phyloP scores from a whole-genome alignment of 257 asterid species.

The Solanum rostratum region DNA sequence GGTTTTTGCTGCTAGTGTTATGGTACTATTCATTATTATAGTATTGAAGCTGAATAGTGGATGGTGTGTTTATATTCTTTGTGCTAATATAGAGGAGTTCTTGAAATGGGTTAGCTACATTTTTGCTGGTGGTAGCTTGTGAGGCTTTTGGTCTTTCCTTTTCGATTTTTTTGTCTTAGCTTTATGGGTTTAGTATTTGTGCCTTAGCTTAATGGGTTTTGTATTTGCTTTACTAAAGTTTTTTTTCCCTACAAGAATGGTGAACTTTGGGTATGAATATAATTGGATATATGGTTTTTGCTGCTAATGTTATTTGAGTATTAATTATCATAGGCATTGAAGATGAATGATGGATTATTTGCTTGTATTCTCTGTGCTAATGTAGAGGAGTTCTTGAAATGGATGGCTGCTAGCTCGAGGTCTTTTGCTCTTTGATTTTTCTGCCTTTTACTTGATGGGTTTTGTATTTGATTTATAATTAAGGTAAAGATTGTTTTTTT shows the following conservation, averaged over 20 bases:
- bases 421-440: too few relatives aligned
- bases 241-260: neutral
- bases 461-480: too few relatives aligned
- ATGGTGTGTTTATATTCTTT: neutral
- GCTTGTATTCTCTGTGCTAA: neutral
- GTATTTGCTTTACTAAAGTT: neutral
- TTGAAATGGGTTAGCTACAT: slow-evolving; percentile 72
- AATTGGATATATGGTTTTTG: neutral
- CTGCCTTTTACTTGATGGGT: too few relatives aligned
- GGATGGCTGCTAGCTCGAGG: slow-evolving; percentile 46
- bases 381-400: slow-evolving; percentile 20
- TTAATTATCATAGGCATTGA: neutral
- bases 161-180: neutral
- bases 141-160: slow-evolving; percentile 21
- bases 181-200: neutral
- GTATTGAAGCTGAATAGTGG: neutral
- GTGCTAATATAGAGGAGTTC: slow-evolving; percentile 41
- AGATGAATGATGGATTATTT: neutral
- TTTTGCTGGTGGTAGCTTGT: slow-evolving; percentile 80
- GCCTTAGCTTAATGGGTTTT: neutral
- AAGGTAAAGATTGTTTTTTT: too few relatives aligned
- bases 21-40: neutral
- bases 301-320: neutral
- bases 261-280: neutral
- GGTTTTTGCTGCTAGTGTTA: neutral